Evolutionary conservation across 177 flowering plant species (phyloP).

Genomic region (Vitis hybrid): DNA sequence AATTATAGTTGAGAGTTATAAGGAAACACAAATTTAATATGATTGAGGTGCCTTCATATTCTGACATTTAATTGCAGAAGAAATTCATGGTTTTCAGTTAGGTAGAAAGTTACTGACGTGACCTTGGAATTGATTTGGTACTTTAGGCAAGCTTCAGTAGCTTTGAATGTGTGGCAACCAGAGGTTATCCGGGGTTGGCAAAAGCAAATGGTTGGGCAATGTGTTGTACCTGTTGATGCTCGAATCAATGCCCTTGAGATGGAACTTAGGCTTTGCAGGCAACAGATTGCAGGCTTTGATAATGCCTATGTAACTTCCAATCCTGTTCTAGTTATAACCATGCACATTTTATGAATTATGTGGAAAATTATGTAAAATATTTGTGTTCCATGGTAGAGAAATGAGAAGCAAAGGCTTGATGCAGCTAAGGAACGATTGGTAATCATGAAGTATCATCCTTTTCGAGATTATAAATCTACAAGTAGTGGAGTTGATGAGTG

Average conservation of each 20-base stretch:
- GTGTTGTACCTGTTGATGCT: conserved; percentile 57
- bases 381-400: conserved; percentile 40
- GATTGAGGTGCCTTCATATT: neutral
- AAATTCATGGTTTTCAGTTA: neutral
- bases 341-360: neutral
- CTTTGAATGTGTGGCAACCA: conserved; percentile 98
- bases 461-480: conserved; percentile 32
- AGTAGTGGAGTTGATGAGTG: conserved; percentile 16
- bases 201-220: conserved; percentile 70
- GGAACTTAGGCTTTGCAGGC: conserved; percentile 77
- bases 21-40: neutral
- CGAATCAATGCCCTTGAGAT: conserved; percentile 62
- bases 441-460: conserved; percentile 71
- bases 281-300: conserved; percentile 45
- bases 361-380: neutral
- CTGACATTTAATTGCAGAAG: neutral
- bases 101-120: neutral
- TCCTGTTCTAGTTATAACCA: neutral
- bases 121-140: neutral
- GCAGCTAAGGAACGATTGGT: conserved; percentile 48
- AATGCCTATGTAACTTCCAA: conserved; percentile 59
- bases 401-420: conserved; percentile 53
- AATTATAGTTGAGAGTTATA: too few species aligned
- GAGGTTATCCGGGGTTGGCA: conserved; percentile 70
- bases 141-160: conserved; percentile 75